Base-by-base conservation (phyloP, 768 basidiomycete species). In the Hydnomerulius pinastri region DNA sequence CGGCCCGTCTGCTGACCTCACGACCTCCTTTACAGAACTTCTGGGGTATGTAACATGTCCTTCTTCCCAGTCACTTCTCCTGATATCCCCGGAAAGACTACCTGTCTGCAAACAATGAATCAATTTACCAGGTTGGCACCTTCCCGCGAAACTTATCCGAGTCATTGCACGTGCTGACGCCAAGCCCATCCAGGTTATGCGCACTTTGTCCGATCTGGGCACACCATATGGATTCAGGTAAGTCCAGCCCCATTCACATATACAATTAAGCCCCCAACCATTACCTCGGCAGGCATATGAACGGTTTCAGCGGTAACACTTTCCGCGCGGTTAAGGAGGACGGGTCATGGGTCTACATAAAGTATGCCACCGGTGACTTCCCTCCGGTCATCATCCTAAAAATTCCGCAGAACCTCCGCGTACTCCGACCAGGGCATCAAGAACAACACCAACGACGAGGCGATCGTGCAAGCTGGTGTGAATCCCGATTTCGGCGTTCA, bases 291-390 rank as follows among this genome's bases (percentile, higher is more conserved):
- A 67, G 74, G 42, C 70, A 73, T 61, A 73, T 77, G 77, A 69
- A 80, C 61, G 80, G 74, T 2, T 80, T 73, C 65, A 72, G 73
- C 27, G 75, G 80, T 17, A 78, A 81, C 66, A 69, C 78, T 9
- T 81, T 74, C 66, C 66, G 76, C 51, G 57, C 55, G 12, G 41
- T 81, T 57, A 77, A 78, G 58, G 67, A 53, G 1, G 75, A 79
- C 53, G 79, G 78, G 20, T 72, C 75, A 46, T 75, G 75, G 58
- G 71, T 73, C 21, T 83, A 83, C 56, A 78, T 83, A 64, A 82
- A 81, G 70, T 56, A 33, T 2, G 74, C 75, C 38, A 56, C 23
- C 28, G 13, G 23, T 30, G 8, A 8, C 17, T 15, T 6, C 11
- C 25, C 7, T 18, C 6, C 47, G 29, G 21, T 17, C 4, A 21